Conservation (phyloP, 805 yeast genomes). For the Monosporozyma aerobia region DNA sequence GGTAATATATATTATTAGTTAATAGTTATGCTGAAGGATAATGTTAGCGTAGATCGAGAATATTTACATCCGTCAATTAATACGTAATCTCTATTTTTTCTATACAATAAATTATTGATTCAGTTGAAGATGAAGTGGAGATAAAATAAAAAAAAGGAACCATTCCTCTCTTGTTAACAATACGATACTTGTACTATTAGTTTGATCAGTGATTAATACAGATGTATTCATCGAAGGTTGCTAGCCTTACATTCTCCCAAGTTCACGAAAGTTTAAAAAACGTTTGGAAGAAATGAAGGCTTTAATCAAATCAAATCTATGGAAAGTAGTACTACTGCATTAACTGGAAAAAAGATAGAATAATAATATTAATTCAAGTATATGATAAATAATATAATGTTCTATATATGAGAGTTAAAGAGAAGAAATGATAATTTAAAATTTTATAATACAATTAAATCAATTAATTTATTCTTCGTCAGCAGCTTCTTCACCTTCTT, state of each 20-base stretch:
- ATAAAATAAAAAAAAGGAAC: too few relatives aligned
- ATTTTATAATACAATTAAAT: background rate
- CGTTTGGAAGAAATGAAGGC: background rate
- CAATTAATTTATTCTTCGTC: slow-evolving; percentile 56
- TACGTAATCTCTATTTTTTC: too few relatives aligned
- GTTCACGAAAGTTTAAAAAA: background rate
- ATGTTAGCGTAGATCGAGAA: too few relatives aligned
- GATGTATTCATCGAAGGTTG: too few relatives aligned
- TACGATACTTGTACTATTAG: too few relatives aligned
- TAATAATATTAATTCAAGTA: background rate
- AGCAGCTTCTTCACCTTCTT: slow-evolving; percentile 57
- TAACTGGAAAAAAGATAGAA: background rate
- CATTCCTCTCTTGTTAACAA: too few relatives aligned
- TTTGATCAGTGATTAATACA: too few relatives aligned
- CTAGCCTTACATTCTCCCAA: too few relatives aligned
- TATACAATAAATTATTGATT: too few relatives aligned
- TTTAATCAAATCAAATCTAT: too few relatives aligned
- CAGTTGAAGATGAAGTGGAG: too few relatives aligned
- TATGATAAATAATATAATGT: background rate
- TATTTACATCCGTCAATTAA: too few relatives aligned
- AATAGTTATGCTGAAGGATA: background rate
- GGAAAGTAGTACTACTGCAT: background rate
- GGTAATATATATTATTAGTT: background rate
- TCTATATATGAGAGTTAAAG: background rate
- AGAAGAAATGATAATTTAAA: background rate